phyloP scores from a whole-genome alignment of 2,329 filamentous ascomycete genomes.

The Penicillium sp. region DNA sequence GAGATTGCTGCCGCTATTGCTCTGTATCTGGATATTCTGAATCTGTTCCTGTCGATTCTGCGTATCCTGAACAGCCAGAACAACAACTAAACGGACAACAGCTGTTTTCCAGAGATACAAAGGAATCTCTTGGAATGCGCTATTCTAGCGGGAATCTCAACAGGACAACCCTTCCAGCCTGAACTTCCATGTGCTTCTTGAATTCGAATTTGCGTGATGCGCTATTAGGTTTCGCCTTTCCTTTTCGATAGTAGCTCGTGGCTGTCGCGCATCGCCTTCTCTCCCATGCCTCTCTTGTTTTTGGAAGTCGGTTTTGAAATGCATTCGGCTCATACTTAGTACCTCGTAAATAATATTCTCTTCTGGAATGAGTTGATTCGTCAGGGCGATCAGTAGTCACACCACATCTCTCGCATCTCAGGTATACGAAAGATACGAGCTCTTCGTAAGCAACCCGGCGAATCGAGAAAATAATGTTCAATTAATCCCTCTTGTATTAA shows the following conservation, averaged over 20 bases:
- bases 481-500: too few species aligned
- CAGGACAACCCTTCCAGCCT: not conserved
- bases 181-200: not conserved
- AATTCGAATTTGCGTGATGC: not conserved
- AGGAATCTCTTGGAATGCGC: not conserved
- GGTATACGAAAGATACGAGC: not conserved
- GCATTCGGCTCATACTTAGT: not conserved
- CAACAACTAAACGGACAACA: conserved; percentile 70
- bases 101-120: not conserved
- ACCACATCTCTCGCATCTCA: not conserved
- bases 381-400: not conserved
- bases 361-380: not conserved
- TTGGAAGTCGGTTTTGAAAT: not conserved
- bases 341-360: not conserved
- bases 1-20: conserved; percentile 95
- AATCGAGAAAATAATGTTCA: too few species aligned
- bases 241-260: not conserved
- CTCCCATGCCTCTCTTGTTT: not conserved
- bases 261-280: not conserved
- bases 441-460: too few species aligned
- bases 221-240: not conserved
- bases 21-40: conserved; percentile 94
- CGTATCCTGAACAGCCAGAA: conserved; percentile 94
- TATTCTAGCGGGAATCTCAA: not conserved
- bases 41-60: conserved; percentile 93